Percentiles rank a stretch among this genome's conserved stretches.
phyloP scores from a whole-genome alignment of 805 yeast species.

The Candida maesae region DNA sequence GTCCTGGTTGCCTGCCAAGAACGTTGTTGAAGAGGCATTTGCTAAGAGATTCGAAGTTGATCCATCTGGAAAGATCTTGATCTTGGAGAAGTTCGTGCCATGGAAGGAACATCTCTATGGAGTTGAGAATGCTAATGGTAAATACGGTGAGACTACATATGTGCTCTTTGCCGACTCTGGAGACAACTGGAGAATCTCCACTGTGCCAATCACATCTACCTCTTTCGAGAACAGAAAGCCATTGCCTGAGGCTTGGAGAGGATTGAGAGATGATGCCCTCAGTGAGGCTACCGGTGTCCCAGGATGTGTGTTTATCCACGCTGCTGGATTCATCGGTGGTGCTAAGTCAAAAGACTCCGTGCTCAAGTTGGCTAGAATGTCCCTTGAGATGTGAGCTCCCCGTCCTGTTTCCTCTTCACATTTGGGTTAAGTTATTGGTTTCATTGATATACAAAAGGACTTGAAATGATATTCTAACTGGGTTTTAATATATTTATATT shows the following conservation, averaged over 20 bases:
- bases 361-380: slow-evolving; percentile 60
- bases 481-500: too few species aligned
- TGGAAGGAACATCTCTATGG: slow-evolving; percentile 92
- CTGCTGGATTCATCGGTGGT: slow-evolving; percentile 97
- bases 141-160: slow-evolving; percentile 58
- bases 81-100: slow-evolving; percentile 76
- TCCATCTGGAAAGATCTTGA: slow-evolving; percentile 65
- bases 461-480: too few species aligned
- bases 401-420: too few species aligned
- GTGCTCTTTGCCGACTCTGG: slow-evolving; percentile 78
- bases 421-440: too few species aligned
- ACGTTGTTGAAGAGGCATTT: slow-evolving; percentile 70
- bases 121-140: slow-evolving; percentile 58
- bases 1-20: slow-evolving; percentile 89
- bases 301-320: slow-evolving; percentile 90
- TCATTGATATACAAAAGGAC: too few species aligned
- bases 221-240: slow-evolving; percentile 85
- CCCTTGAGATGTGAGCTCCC: slow-evolving; percentile 25
- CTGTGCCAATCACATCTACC: slow-evolving; percentile 76
- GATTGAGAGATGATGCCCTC: slow-evolving; percentile 85
- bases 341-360: slow-evolving; percentile 78
- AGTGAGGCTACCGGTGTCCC: slow-evolving; percentile 72
- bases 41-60: slow-evolving; percentile 55
- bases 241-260: slow-evolving; percentile 90
- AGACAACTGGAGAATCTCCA: slow-evolving; percentile 78